Conservation (phyloP, 2,329 filamentous ascomycete species). For the Talaromyces sp. region DNA sequence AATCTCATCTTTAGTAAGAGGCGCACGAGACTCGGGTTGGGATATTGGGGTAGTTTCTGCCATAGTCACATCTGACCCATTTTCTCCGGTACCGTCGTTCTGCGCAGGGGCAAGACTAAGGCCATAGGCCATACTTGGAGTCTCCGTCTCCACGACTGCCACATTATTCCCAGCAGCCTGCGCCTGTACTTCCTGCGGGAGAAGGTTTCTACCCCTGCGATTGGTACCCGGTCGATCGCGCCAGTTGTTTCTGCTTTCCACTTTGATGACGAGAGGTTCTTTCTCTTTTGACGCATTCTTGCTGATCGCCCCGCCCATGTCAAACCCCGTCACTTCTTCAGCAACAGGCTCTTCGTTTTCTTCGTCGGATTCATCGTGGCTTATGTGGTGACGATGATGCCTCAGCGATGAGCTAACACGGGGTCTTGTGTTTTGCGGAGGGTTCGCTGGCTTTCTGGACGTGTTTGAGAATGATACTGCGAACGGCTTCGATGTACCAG, state of each 20-base stretch:
- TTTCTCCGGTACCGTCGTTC: conserved; percentile 18
- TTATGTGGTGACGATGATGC: conserved; percentile 30
- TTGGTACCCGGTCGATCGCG: conserved; percentile 36
- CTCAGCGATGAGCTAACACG: conserved; percentile 21
- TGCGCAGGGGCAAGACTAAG: conserved; percentile 49
- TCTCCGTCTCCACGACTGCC: conserved; percentile 47
- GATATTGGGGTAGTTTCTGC: conserved; percentile 22
- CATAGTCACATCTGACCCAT: conserved; percentile 31
- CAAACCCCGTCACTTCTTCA: conserved; percentile 55
- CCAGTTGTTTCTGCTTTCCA: conserved; percentile 82
- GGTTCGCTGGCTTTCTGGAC: conserved; percentile 23
- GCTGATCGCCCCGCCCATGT: conserved; percentile 42
- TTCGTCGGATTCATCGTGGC: conserved; percentile 58
- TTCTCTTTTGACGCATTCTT: conserved; percentile 45
- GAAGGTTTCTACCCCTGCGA: conserved; percentile 58
- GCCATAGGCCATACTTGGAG: conserved; percentile 52
- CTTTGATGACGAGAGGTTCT: conserved; percentile 71
- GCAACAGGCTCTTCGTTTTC: conserved; percentile 31
- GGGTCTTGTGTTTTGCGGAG: conserved; percentile 24
- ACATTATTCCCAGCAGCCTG: conserved; percentile 40
- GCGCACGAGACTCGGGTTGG: conserved; percentile 33
- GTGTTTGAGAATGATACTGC: conserved; percentile 41
- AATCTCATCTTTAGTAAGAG: conserved; percentile 57
- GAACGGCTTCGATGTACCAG: conserved; percentile 33
- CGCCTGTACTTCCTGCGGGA: conserved; percentile 57